Base-by-base conservation (phyloP, 116 monocot species). In the Zostera marina region DNA sequence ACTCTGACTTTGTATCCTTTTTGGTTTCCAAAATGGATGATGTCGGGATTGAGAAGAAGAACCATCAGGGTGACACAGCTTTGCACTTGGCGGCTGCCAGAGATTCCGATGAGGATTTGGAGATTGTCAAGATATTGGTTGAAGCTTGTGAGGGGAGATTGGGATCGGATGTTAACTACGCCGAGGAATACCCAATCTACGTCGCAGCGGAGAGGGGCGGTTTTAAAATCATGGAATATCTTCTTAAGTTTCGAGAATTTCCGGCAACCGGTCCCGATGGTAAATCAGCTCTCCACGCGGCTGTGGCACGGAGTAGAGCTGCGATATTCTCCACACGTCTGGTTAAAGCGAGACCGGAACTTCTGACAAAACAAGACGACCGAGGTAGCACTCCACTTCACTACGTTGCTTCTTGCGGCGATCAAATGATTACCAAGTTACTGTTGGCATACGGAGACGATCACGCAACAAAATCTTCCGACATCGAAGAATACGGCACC, bases 341-440 rank as follows among this genome's bases (percentile, higher is more conserved):
- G 47, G 2, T 78, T 1, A 44, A 65, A 9, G 32, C 15, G 40
- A 63, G 40, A 12, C 63, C 69, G 20, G 43, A 46, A 2, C 43
- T 69, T 3, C 22, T 16, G 5, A 39, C 41, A n/a, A 1, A 22
- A 32, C 12, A 12, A 2, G 80, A 80, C 59, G 59, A 20, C 9
- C 25, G 23, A 0, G 16, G 38, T 10, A 73, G 73, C 63, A 62
- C 70, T 43, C 73, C 81, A 17, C 64, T 81, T 38, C 81, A 77
- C 49, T 77, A 73, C 53, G 73, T 73, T 0, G 71, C 76, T 44
- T 66, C 77, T 0, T 16, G 11, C 25, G 77, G 73, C 1, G 46
- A 74, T 45, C 7, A 5, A 0, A 43, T 7, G 22, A 71, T 71
- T 42, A 21, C 66, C 2, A 14, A 40, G 2, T 3, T 70, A 12